Base-by-base conservation (phyloP, 1,284 basidiomycete genomes). In the Coniferiporia weirii region DNA sequence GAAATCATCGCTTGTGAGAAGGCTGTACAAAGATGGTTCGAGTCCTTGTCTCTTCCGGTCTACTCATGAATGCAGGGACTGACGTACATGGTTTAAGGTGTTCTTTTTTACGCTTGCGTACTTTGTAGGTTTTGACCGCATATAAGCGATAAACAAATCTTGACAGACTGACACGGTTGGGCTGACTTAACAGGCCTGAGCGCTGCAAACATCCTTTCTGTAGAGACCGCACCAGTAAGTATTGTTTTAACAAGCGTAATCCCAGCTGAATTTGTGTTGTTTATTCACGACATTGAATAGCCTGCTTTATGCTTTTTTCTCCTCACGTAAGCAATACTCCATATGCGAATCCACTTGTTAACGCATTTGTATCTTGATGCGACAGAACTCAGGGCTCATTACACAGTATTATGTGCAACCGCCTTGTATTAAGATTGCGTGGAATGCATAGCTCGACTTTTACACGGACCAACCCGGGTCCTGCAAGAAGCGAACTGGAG, bases 11-110 rank as follows among this genome's bases (percentile, higher is more conserved):
- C 50, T 52, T 13, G 50, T 35, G 3, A 6, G 17, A 32, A 32
- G 36, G n/a, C 17, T 52, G 35, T 52, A 52, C 50, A 52, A 36
- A 35, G 50, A 52, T 19, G 50, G 50, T 35, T 13, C n/a, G 50
- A 12, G 7, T 15, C 19, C 1, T 35, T 1, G 8, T 6, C 7
- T 52, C 22, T 15, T 7, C 13, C 32, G 4, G 12, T 8, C 10
- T 15, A 1, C 32, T 19, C 12, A 52, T 35, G 9, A 13, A n/a
- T 12, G 27, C 22, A 15, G 17, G 3, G 2, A 43, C 17, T 52
- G n/a, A 32, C 35, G 1, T 36, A 12, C 17, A 7, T 32, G 12
- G 10, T 15, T 35, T 1, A 17, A 52, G 50, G 50, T 13, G 32
- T 15, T 19, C 12, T 35, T 4, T 52, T 52, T 32, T 52, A 52